Evolutionary conservation across 2,329 filamentous ascomycete species (phyloP).

Genomic region (Dactylellina haptotyla): DNA sequence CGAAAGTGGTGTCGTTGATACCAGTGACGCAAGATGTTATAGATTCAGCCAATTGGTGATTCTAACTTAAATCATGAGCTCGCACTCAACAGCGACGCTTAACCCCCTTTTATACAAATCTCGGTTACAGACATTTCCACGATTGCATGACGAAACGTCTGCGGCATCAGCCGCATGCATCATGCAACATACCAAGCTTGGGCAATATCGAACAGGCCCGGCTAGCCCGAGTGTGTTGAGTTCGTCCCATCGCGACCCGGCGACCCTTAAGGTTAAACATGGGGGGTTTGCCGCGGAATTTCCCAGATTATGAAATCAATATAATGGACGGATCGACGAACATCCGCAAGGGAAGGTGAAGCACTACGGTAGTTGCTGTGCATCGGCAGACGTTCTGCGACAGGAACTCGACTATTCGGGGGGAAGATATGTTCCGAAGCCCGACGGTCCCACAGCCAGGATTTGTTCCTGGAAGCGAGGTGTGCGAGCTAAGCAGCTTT

Average conservation of each 20-base stretch:
- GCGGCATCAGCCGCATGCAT: neutral
- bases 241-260: neutral
- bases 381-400: too few species aligned
- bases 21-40: too few species aligned
- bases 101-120: slow-evolving; percentile 10
- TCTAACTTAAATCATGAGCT: too few species aligned
- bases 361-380: too few species aligned
- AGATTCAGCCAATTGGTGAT: too few species aligned
- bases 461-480: neutral
- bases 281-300: neutral
- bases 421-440: slow-evolving; percentile 7
- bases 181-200: neutral
- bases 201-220: neutral
- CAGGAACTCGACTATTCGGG: neutral
- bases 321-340: neutral
- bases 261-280: neutral
- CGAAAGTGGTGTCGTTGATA: too few species aligned
- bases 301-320: neutral
- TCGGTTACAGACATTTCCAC: too few species aligned
- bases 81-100: too few species aligned
- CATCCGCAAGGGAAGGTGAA: neutral
- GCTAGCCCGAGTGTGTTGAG: neutral
- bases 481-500: neutral
- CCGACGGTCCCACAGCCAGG: slow-evolving; percentile 16
- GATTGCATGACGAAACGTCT: neutral